Evolutionary conservation across 2,329 filamentous ascomycete genomes (phyloP).

Genomic region (Colletotrichum eleusines): DNA sequence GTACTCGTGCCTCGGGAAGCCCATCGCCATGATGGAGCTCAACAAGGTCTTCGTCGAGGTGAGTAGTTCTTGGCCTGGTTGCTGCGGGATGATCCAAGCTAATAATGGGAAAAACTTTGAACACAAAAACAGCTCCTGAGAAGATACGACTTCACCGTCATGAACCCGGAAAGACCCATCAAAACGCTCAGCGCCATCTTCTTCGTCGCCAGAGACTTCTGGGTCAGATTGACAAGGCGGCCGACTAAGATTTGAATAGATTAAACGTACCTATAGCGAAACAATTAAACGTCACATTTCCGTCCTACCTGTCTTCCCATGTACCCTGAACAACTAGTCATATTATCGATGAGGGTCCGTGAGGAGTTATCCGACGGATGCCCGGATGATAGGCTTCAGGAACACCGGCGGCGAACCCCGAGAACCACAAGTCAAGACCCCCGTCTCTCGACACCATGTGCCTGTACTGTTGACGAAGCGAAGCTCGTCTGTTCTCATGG

Average conservation of each 20-base stretch:
- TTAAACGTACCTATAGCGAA: too few relatives aligned
- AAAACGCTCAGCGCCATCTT: conserved; percentile 50
- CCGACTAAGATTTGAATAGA: background rate
- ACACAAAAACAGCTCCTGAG: conserved; percentile 48
- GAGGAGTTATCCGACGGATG: too few relatives aligned
- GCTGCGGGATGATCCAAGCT: too few relatives aligned
- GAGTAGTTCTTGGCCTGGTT: conserved; percentile 36
- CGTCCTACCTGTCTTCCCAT: background rate
- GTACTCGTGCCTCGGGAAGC: conserved; percentile 60
- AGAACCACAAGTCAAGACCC: too few relatives aligned
- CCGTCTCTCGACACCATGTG: too few relatives aligned
- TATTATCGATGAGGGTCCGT: too few relatives aligned
- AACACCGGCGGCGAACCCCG: too few relatives aligned
- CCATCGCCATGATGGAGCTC: conserved; percentile 62
- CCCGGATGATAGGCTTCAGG: too few relatives aligned
- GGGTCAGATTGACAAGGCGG: conserved; percentile 48
- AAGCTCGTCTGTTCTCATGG: too few relatives aligned
- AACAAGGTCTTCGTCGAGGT: conserved; percentile 63
- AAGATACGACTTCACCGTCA: conserved; percentile 50
- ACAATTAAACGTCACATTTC: background rate
- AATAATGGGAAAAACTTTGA: too few relatives aligned
- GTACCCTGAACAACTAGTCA: background rate
- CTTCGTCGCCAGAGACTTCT: conserved; percentile 52
- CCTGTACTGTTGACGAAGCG: too few relatives aligned
- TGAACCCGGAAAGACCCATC: conserved; percentile 51